These are phyloP conservation scores for Euphrasia arctica DNA, from an alignment of 305 asterid species.

Conservation along the genomic window DNA sequence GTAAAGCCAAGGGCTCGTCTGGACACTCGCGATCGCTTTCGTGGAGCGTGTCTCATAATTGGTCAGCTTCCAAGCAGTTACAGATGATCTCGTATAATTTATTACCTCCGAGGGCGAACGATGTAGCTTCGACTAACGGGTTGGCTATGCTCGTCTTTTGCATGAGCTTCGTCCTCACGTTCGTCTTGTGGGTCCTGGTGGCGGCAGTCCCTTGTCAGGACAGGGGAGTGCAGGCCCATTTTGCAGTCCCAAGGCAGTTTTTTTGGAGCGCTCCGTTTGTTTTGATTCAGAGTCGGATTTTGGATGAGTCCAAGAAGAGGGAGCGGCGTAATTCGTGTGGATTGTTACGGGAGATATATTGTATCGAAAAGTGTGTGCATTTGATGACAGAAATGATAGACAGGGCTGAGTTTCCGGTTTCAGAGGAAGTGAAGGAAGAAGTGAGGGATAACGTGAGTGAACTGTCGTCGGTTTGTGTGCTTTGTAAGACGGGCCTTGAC, in stretches of 20 bases:
- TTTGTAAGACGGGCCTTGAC: conserved; percentile 51
- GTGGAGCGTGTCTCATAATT: conserved; percentile 83
- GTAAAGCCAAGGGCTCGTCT: conserved; percentile 41
- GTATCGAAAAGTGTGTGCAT: conserved; percentile 59
- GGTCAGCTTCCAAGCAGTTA: conserved; percentile 98
- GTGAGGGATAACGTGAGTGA: conserved; percentile 41
- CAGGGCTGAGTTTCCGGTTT: conserved; percentile 60
- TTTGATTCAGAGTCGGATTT: conserved; percentile 59
- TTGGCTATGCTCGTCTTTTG: conserved; percentile 55
- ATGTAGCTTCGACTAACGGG: conserved; percentile 67
- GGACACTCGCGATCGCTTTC: conserved; percentile 74
- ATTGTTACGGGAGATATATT: conserved; percentile 59
- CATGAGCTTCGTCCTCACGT: conserved; percentile 75
- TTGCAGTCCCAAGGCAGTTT: conserved; percentile 72
- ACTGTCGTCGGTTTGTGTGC: conserved; percentile 50
- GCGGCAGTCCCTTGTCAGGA: conserved; percentile 95
- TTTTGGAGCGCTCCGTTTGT: conserved; percentile 63
- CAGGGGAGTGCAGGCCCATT: conserved; percentile 54
- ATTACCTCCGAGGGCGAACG: conserved; percentile 61
- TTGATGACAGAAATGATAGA: conserved; percentile 70
- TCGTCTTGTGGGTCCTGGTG: conserved; percentile 80
- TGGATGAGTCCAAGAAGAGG: conserved; percentile 68
- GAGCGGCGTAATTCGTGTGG: conserved; percentile 61
- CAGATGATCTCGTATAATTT: conserved; percentile 62
- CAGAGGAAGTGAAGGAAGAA: conserved; percentile 58